Evolutionary conservation across 306 rosid genomes (phyloP), one percentile per base, ranked within the genome.

Genomic region (Benincasa hispida): DNA sequence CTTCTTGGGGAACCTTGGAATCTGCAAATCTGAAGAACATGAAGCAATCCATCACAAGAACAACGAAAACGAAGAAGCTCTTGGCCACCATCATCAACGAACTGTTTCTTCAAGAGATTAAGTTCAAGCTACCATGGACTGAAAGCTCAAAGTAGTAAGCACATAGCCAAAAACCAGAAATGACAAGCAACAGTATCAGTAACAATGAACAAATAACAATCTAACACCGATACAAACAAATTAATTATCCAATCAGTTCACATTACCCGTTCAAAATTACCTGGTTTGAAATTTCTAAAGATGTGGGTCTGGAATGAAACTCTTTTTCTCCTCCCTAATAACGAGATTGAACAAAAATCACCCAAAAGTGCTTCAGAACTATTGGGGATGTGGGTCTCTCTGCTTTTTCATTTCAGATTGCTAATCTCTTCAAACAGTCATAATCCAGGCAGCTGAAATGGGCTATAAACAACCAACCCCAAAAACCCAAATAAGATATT

Each of bases 1-100:
- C 97, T 50, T 88, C 82, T 55, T 85, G 89, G 45, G 93, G 85
- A 45, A 91, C 42, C 72, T 55, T 82, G 22, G 93, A 77, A 45
- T 83, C 84, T 17, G 86, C 84, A 83, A 85, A 67, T 77, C 84
- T 72, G 69, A 78, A 87, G 77, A 81, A 79, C 24, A 54, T 42
- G 80, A 87, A 85, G 81, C 84, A 80, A 78, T 77, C 83, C 47
- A 79, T 28, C 32, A 81, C 79, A 72, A 85, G 10, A 47, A 87
- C 35, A 35, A 85, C 37, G 66, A 81, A 63, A 32, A 75, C 74
- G 55, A 78, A 75, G 76, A 81, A 70, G 62, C 76, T 80, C 76
- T 51, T 47, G 53, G 55, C 70, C 80, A 60, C 63, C 92, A 84
- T 91, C 81, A 19, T 81, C 24, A 54, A 78, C 34, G 65, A 66